Percentiles rank a stretch among this genome's conserved stretches.
These are phyloP conservation scores for California macrophylla DNA, from an alignment of 441 rosid genomes.

Conservation along the genomic window DNA sequence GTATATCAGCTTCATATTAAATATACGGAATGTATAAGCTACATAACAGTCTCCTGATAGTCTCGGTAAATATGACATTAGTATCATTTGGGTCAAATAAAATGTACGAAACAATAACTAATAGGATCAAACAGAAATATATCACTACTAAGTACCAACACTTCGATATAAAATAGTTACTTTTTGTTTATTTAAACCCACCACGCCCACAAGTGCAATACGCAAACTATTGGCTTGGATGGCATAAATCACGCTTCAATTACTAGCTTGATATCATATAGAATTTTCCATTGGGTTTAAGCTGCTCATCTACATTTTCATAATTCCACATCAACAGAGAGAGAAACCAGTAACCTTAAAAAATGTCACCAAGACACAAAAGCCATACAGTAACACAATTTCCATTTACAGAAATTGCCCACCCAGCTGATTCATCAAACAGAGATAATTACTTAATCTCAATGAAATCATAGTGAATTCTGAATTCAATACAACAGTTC, in stretches of 20 bases:
- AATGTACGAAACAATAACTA: background rate
- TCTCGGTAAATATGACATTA: background rate
- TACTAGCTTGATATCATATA: background rate
- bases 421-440: background rate
- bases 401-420: background rate
- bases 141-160: background rate
- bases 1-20: background rate
- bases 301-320: background rate
- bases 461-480: background rate
- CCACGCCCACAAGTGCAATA: background rate
- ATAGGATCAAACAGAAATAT: background rate
- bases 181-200: background rate
- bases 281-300: background rate
- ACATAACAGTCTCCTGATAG: background rate
- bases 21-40: background rate
- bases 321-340: background rate
- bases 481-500: background rate
- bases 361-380: too few relatives aligned
- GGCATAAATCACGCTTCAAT: background rate
- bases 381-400: too few relatives aligned
- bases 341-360: background rate
- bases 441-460: background rate
- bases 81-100: background rate
- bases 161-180: background rate
- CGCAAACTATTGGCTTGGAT: background rate